Percentiles rank a stretch among this genome's conserved stretches.
Evolutionary conservation across 148 eudicot species (phyloP).

Genomic region (Polygonum aviculare): DNA sequence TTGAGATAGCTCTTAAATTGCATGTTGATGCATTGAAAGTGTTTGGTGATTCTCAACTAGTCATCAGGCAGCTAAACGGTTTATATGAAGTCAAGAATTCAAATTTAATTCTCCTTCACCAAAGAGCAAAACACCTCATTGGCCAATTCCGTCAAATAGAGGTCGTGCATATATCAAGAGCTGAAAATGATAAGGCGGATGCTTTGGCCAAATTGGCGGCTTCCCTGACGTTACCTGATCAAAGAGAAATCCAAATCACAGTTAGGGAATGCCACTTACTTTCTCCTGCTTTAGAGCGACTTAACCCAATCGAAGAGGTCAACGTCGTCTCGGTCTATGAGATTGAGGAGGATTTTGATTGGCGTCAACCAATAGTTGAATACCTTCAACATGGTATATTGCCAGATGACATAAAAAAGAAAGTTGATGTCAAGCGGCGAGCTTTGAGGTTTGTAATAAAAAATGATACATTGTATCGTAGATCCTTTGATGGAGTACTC

Average conservation of each 20-base stretch:
- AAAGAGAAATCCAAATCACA: neutral
- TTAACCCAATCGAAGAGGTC: neutral
- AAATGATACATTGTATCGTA: neutral
- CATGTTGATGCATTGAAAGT: neutral
- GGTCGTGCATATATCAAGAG: neutral
- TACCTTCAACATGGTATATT: neutral
- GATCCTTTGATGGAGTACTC: neutral
- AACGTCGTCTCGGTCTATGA: neutral
- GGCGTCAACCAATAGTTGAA: neutral
- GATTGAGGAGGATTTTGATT: neutral
- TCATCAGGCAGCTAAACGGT: neutral
- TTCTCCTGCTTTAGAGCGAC: neutral
- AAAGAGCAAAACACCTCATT: neutral
- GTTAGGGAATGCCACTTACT: neutral
- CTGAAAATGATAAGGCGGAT: neutral
- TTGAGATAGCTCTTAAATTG: neutral
- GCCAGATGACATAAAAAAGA: neutral
- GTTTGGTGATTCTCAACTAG: neutral
- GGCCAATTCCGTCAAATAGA: neutral
- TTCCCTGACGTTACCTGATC: neutral
- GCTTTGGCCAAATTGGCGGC: neutral
- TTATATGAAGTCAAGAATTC: neutral
- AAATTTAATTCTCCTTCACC: neutral
- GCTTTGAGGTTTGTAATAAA: neutral
- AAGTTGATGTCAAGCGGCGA: neutral